Conservation (phyloP, 1,139 yeast genomes). For the Ashbya aceris region DNA sequence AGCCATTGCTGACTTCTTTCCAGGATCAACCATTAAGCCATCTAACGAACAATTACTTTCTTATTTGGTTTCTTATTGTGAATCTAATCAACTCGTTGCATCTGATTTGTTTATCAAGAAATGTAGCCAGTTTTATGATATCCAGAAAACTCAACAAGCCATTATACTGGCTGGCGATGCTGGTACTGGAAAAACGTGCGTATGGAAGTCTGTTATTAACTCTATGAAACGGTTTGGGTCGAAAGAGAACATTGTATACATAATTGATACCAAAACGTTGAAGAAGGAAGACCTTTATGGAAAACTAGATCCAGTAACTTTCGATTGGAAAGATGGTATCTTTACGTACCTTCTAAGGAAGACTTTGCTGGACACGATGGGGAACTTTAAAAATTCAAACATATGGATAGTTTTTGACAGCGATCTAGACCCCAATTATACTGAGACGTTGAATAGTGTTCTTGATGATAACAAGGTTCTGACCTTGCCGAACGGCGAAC, state of each 20-base stretch:
- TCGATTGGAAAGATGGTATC: conserved; percentile 92
- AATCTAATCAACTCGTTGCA: conserved; percentile 7
- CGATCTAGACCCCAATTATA: conserved; percentile 92
- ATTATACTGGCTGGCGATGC: conserved; percentile 72
- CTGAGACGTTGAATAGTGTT: conserved; percentile 83
- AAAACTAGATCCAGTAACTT: conserved; percentile 56
- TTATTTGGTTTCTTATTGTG: conserved; percentile 3
- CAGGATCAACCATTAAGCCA: not conserved
- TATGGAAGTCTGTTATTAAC: conserved; percentile 42
- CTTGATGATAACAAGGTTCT: conserved; percentile 77
- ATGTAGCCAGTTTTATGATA: conserved; percentile 51
- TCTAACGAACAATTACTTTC: conserved; percentile 4
- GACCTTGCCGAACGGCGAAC: conserved; percentile 86
- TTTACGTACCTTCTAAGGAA: conserved; percentile 61
- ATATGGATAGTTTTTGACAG: conserved; percentile 89
- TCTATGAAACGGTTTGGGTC: conserved; percentile 36
- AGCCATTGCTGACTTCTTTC: conserved; percentile 1
- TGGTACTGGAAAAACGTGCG: conserved; percentile 64
- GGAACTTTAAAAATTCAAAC: conserved; percentile 42
- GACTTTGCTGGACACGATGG: conserved; percentile 48
- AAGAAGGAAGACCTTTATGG: conserved; percentile 66
- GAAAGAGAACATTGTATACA: conserved; percentile 35
- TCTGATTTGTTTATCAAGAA: conserved; percentile 45
- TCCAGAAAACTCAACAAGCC: conserved; percentile 67
- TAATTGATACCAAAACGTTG: conserved; percentile 69